Conservation (phyloP, 768 basidiomycete genomes). For the Pisolithus tinctorius region DNA sequence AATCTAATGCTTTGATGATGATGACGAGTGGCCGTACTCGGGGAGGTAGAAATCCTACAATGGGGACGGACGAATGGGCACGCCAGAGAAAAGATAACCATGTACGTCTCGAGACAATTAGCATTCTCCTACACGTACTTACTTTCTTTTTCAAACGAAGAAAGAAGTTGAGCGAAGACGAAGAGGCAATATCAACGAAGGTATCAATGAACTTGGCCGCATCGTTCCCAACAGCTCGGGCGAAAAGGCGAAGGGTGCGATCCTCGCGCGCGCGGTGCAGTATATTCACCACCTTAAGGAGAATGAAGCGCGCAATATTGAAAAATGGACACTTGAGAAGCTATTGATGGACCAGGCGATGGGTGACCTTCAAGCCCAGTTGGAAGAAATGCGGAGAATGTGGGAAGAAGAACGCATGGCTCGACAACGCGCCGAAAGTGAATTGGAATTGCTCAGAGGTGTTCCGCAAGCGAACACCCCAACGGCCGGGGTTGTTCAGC, state of each 20-base stretch:
- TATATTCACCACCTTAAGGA: constrained; percentile 91
- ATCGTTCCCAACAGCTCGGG: constrained; percentile 86
- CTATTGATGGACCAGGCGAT: constrained; percentile 88
- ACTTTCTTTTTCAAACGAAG: constrained; percentile 33
- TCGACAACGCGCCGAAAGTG: constrained; percentile 55
- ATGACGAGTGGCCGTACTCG: constrained; percentile 35
- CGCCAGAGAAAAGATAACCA: constrained; percentile 80
- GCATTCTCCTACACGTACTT: background rate
- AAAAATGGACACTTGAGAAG: constrained; percentile 93
- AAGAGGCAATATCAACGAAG: constrained; percentile 93
- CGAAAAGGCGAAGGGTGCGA: constrained; percentile 85
- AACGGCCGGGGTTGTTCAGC: background rate
- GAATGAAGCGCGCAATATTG: constrained; percentile 85
- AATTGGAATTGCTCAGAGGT: constrained; percentile 51
- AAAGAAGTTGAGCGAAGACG: constrained; percentile 98
- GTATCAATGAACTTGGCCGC: constrained; percentile 85
- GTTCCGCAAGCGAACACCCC: constrained; percentile 14
- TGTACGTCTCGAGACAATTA: constrained; percentile 33
- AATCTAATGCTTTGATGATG: background rate
- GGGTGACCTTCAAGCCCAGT: constrained; percentile 77
- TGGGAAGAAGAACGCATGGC: constrained; percentile 76
- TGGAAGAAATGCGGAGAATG: constrained; percentile 73
- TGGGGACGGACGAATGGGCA: constrained; percentile 75
- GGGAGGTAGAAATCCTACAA: constrained; percentile 49
- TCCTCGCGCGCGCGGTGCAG: constrained; percentile 81